Evolutionary conservation across 352 stramenopile genomes (phyloP), one percentile per base, ranked within the genome.

Genomic region (Phytophthora fragariae): DNA sequence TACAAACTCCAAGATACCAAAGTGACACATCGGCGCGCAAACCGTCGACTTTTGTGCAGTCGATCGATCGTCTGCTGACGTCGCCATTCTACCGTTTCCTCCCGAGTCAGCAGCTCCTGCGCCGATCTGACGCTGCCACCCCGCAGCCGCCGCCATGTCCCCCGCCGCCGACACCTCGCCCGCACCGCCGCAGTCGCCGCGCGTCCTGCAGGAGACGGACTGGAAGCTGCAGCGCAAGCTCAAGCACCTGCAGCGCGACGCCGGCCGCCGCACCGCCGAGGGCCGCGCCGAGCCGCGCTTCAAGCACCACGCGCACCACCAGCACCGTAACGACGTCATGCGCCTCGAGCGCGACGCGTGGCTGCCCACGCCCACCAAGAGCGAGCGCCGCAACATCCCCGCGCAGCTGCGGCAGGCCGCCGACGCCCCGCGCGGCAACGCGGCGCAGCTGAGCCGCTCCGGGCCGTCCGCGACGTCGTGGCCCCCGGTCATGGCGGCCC

Each of bases 171-270:
- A 77, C 64, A 72, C 37, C 15, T 70, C 66, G 15, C 31, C 50
- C 57, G 50, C 49, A 29, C 44, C 54, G 10, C 46, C 62, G 35
- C 35, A 41, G 35, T 70, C 41, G 47, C 49, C 63, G 21, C 53
- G 59, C 64, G 60, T 79, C 50, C 46, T 79, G 29, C 59, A 77
- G 53, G 78, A 85, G n/a, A 68, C 75, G 47, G 65, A 84, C 72
- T 89, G 70, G 78, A 92, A 91, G 64, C 61, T 76, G 44, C 84
- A 89, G 65, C 84, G 84, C 79, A 89, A 92, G 65, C 71, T 92
- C 69, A 91, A 92, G 79, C 81, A 92, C 63, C 77, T 85, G 67
- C 83, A 89, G 73, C 85, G 83, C 57, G 83, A 91, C 62, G 70
- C 79, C 5, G 73, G 73, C 53, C 84, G 82, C 49, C 81, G 81